Conservation (phyloP, 768 basidiomycete genomes). For the Podaxis sp. region DNA sequence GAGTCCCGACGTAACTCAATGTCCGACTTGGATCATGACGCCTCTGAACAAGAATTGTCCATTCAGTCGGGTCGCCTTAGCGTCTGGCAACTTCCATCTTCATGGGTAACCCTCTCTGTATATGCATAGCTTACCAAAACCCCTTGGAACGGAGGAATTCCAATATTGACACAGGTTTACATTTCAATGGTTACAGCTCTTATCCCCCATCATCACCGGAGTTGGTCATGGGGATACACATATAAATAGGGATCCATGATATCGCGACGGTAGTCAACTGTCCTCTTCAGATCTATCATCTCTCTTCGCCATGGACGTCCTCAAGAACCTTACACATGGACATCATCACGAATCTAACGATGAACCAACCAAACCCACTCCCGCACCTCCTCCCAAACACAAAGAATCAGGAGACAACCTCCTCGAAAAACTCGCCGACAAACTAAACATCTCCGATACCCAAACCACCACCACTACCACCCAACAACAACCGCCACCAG, state of each 20-base stretch:
- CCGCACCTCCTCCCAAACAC: slow-evolving; percentile 3
- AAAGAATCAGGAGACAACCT: slow-evolving; percentile 3
- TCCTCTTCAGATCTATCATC: neutral
- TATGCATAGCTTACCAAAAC: neutral
- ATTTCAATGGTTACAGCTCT: neutral
- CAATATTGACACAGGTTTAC: neutral
- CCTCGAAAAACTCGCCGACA: slow-evolving; percentile 12
- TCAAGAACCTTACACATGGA: slow-evolving; percentile 13
- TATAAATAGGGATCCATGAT: neutral
- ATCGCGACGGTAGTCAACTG: neutral
- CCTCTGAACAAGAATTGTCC: too few species aligned
- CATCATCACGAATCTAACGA: neutral
- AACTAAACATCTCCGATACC: neutral
- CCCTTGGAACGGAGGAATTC: neutral
- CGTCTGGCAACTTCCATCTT: too few species aligned
- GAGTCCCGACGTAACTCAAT: too few species aligned
- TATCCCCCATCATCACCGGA: neutral
- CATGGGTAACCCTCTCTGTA: too few species aligned
- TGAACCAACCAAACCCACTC: neutral
- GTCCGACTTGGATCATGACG: too few species aligned
- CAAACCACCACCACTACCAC: too few species aligned
- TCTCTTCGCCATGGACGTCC: slow-evolving; percentile 12
- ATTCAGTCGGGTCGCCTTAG: too few species aligned
- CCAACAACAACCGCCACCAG: too few species aligned
- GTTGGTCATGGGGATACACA: neutral